Base-by-base conservation (phyloP, 345 rosid genomes). In the Pistacia integerrima region DNA sequence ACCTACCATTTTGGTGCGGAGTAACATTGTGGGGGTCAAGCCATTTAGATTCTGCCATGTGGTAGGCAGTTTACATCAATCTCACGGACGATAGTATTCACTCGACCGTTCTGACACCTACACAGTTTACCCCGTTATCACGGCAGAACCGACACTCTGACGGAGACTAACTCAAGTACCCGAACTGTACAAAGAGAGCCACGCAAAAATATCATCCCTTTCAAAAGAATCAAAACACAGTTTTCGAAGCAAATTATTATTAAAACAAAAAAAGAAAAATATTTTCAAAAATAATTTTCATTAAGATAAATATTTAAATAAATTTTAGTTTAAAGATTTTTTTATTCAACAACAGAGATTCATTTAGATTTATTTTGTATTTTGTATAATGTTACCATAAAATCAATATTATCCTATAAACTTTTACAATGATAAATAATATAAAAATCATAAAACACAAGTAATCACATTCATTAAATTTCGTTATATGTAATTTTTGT, bases 91-190 rank as follows among this genome's bases (percentile, higher is more conserved):
- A 54, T 36, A 33, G 46, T 41, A 41, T 7, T 30, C 1, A 8
- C 9, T 41, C 46, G 46, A 41, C 46, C 8, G 46, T 5, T 82
- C 81, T 75, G 74, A 73, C 82, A 33, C 49, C 2, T n/a, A 1
- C 63, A 2, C 64, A 69, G 58, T 67, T 11, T 36, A 17, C 79
- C 70, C 69, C 75, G 74, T 75, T 61, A 74, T 67, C 61, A 83
- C 83, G 83, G 77, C 48, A 46, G 73, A 72, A 83, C 84, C 82
- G 89, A 86, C 87, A 86, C 67, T 59, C 44, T 7, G 67, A 63
- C 82, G 74, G 78, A 51, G 57, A 48, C 72, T 61, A 16, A 5
- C 9, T 61, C 25, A 58, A 20, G 59, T 12, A 20, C 36, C n/a
- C 69, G 14, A 48, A 44, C 55, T 4, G 30, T 16, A 38, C 30